A percentile compares a stretch with the other conserved stretches of the same genome.
Evolutionary conservation across 805 yeast species (phyloP).

Genomic region (Candida wancherniae): DNA sequence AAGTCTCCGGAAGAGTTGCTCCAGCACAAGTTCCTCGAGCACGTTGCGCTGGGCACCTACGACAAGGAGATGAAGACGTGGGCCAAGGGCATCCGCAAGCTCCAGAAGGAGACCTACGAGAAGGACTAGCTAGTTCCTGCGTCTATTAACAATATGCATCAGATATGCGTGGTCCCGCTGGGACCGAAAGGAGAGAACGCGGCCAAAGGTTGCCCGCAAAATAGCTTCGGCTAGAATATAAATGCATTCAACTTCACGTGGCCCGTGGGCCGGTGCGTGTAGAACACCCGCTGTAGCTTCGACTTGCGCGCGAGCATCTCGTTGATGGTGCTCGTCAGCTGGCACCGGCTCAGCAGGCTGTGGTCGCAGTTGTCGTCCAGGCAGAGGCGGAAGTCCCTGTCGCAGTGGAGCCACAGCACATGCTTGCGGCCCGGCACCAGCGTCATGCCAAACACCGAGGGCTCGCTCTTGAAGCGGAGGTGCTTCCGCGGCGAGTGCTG

Average conservation of each 20-base stretch:
- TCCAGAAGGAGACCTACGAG: conserved; percentile 24
- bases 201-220: neutral
- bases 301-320: conserved; percentile 3
- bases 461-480: no score
- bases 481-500: no score
- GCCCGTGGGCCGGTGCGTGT: conserved; percentile 11
- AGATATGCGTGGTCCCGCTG: no score
- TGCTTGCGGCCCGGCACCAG: conserved; percentile 3
- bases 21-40: conserved; percentile 28
- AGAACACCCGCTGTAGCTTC: conserved; percentile 10
- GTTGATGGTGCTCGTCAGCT: conserved; percentile 11
- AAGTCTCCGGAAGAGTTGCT: conserved; percentile 71
- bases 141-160: neutral
- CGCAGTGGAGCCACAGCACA: conserved; percentile 16
- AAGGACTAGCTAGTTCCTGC: conserved; percentile 2
- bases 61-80: conserved; percentile 37
- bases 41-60: conserved; percentile 25
- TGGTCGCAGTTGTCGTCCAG: conserved; percentile 13
- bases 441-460: no score
- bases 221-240: conserved; percentile 5
- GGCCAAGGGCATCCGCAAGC: conserved; percentile 38
- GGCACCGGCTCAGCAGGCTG: conserved; percentile 9
- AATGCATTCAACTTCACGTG: conserved; percentile 14
- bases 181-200: no score
- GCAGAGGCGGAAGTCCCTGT: conserved; percentile 11